phyloP scores from a whole-genome alignment of 148 eudicot species.

The Chenopodium quinoa region DNA sequence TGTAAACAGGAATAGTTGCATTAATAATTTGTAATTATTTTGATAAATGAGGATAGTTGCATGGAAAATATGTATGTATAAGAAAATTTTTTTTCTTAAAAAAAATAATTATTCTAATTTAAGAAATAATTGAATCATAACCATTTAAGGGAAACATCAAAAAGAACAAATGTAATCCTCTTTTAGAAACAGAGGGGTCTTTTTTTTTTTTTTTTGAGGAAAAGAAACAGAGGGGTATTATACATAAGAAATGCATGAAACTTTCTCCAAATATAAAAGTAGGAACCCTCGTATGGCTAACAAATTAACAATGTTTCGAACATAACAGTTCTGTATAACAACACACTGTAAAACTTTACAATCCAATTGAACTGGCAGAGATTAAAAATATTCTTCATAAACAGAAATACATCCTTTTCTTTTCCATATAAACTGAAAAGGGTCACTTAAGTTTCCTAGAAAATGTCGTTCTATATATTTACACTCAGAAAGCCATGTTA shows the following conservation, averaged over 20 bases:
- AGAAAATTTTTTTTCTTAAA: too few species aligned
- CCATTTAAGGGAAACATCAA: too few species aligned
- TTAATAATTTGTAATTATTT: too few species aligned
- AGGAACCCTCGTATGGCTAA: not conserved
- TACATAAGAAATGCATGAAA: not conserved
- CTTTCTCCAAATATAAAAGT: not conserved
- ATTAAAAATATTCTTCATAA: too few species aligned
- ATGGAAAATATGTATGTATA: too few species aligned
- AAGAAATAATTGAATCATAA: too few species aligned
- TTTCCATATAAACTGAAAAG: not conserved
- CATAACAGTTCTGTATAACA: not conserved
- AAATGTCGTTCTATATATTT: not conserved
- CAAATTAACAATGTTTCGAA: not conserved
- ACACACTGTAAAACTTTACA: not conserved
- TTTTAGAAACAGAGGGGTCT: not conserved
- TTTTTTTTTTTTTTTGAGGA: too few species aligned
- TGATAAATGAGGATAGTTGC: too few species aligned
- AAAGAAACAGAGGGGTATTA: not conserved
- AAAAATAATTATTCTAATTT: too few species aligned
- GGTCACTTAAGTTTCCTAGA: not conserved
- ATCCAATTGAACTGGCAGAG: not conserved
- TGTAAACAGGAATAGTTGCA: too few species aligned
- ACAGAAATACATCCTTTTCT: too few species aligned
- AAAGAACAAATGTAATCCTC: too few species aligned
- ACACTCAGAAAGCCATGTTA: not conserved